Evolutionary conservation across 2,329 filamentous ascomycete species (phyloP).

Genomic region (Aureobasidium namibiae): DNA sequence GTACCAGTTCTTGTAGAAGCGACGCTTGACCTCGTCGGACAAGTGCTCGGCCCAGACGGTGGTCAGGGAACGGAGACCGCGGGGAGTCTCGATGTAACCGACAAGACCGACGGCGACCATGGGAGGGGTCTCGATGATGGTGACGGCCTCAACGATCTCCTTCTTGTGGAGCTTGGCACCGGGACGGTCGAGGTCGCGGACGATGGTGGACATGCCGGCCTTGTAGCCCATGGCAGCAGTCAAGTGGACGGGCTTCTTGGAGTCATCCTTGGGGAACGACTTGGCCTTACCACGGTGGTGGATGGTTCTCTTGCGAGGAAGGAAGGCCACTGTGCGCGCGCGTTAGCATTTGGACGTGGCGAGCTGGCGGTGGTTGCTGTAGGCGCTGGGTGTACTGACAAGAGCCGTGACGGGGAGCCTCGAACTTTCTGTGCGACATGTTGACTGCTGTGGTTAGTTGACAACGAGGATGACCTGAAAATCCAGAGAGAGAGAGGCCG

Average conservation of each 20-base stretch:
- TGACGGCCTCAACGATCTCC: constrained; percentile 84
- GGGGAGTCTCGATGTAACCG: constrained; percentile 99
- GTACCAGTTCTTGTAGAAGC: constrained; percentile 99
- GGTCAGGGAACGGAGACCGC: constrained; percentile 97
- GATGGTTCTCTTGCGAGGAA: constrained; percentile 72
- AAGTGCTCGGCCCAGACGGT: constrained; percentile 99
- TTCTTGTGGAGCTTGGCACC: constrained; percentile 99
- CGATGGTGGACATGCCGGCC: constrained; percentile 99
- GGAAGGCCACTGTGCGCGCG: constrained; percentile 32
- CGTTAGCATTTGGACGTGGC: neutral
- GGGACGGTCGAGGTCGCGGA: constrained; percentile 97
- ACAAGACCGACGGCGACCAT: constrained; percentile 99
- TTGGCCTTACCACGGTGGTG: constrained; percentile 97
- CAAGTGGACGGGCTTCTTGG: constrained; percentile 98
- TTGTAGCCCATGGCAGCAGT: constrained; percentile 99
- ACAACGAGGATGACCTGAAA: constrained; percentile 5
- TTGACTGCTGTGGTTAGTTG: constrained; percentile 16
- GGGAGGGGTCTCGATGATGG: constrained; percentile 86
- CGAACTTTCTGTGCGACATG: constrained; percentile 59
- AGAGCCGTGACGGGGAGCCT: constrained; percentile 86
- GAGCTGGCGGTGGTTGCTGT: neutral
- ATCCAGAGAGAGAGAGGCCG: neutral
- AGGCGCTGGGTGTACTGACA: constrained; percentile 14
- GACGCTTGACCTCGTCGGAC: constrained; percentile 96
- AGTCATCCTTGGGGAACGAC: constrained; percentile 99